Conservation (phyloP, 1,139 yeast species). For the Hanseniaspora gamundiae region DNA sequence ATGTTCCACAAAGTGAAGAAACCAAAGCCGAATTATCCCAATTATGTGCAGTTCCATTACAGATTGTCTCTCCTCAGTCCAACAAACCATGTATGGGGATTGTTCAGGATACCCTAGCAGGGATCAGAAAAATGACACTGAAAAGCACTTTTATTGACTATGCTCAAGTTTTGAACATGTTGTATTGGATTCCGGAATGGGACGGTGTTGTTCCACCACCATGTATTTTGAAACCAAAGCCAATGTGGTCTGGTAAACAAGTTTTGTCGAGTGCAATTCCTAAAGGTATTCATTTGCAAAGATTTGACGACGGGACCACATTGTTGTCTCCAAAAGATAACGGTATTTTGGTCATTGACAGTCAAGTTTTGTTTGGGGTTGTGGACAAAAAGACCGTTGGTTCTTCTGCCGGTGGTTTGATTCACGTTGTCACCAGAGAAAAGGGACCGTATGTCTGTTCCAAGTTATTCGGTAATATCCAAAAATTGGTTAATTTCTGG, state of each 20-base stretch:
- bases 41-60: constrained; percentile 92
- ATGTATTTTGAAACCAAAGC: constrained; percentile 86
- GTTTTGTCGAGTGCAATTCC: constrained; percentile 88
- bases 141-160: constrained; percentile 82
- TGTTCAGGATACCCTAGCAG: constrained; percentile 97
- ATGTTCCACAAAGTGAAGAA: constrained; percentile 97
- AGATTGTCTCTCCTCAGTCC: constrained; percentile 95
- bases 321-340: constrained; percentile 73
- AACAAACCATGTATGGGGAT: constrained; percentile 99
- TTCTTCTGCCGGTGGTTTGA: constrained; percentile 94
- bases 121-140: constrained; percentile 88
- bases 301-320: constrained; percentile 87
- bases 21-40: constrained; percentile 93
- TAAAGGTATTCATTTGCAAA: constrained; percentile 84
- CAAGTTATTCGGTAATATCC: constrained; percentile 80
- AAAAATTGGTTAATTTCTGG: constrained; percentile 95
- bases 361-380: constrained; percentile 92
- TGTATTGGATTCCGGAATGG: constrained; percentile 98
- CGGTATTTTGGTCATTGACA: constrained; percentile 87
- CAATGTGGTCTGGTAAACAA: constrained; percentile 97
- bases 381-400: constrained; percentile 98
- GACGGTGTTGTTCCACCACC: constrained; percentile 98
- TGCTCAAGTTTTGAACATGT: constrained; percentile 91
- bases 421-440: constrained; percentile 95
- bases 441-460: constrained; percentile 91